A percentile compares a stretch with the other conserved stretches of the same genome.
Conservation (phyloP, 2,329 filamentous ascomycete genomes). For the Epichloe sp. region DNA sequence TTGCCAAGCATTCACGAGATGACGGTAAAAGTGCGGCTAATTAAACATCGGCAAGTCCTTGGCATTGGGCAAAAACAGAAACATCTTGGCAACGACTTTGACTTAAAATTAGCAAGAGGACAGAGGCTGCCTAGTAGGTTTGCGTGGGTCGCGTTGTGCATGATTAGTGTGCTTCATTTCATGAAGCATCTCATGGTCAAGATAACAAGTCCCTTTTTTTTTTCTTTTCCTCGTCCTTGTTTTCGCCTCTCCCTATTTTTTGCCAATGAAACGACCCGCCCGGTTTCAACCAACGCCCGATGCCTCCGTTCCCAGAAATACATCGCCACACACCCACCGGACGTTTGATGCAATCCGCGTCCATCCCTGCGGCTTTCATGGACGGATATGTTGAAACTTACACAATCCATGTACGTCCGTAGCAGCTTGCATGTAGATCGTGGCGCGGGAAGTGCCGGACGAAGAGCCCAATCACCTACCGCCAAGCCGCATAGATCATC, state of each 20-base stretch:
- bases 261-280: not conserved
- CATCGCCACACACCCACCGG: not conserved
- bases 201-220: not conserved
- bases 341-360: not conserved
- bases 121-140: not conserved
- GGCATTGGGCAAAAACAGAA: not conserved
- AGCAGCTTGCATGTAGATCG: not conserved
- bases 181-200: too few relatives aligned
- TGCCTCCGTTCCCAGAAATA: not conserved
- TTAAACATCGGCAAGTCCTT: not conserved
- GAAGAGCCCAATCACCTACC: not conserved
- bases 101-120: not conserved
- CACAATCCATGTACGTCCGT: not conserved
- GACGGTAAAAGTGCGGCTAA: not conserved
- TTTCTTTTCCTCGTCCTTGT: not conserved
- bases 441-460: conserved; percentile 1
- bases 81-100: not conserved
- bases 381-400: not conserved
- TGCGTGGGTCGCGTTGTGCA: not conserved
- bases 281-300: not conserved
- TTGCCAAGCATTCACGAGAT: not conserved
- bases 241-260: not conserved
- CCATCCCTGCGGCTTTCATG: not conserved
- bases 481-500: not conserved
- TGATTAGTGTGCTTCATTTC: too few relatives aligned